These are phyloP conservation scores for Trichaptum fuscoviolaceum DNA, from an alignment of 768 basidiomycete species.

Conservation along the genomic window DNA sequence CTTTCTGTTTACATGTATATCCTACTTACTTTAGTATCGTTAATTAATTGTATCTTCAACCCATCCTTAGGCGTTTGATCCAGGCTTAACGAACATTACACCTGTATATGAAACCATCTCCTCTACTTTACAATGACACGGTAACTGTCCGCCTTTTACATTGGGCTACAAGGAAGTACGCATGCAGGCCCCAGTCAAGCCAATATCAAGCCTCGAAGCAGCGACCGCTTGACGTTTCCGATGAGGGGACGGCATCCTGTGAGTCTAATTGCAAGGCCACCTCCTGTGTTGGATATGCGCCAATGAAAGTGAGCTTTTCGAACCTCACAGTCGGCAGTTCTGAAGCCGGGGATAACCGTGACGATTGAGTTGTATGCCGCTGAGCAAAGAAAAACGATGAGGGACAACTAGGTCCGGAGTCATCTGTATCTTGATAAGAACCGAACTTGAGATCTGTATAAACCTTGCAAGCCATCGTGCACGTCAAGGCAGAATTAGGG, in stretches of 20 bases:
- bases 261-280: neutral
- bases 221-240: neutral
- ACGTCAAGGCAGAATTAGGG: slow-evolving; percentile 24
- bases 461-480: slow-evolving; percentile 30
- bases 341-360: neutral
- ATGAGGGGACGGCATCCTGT: neutral
- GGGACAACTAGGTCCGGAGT: neutral
- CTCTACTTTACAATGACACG: too few relatives aligned
- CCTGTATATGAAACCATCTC: too few relatives aligned
- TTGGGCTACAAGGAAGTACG: too few relatives aligned
- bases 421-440: slow-evolving; percentile 4
- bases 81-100: neutral
- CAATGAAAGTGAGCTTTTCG: neutral
- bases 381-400: neutral
- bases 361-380: neutral
- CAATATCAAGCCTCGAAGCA: neutral
- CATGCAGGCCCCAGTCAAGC: too few relatives aligned
- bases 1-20: neutral
- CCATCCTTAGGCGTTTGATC: neutral
- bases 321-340: neutral
- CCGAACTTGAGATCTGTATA: slow-evolving; percentile 26
- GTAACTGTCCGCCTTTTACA: too few relatives aligned
- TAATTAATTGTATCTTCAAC: neutral
- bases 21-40: neutral
- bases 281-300: neutral